A percentile compares a stretch with the other conserved stretches of the same genome.
Evolutionary conservation across 768 basidiomycete species (phyloP).

Genomic region (Kwoniella botswanensis): DNA sequence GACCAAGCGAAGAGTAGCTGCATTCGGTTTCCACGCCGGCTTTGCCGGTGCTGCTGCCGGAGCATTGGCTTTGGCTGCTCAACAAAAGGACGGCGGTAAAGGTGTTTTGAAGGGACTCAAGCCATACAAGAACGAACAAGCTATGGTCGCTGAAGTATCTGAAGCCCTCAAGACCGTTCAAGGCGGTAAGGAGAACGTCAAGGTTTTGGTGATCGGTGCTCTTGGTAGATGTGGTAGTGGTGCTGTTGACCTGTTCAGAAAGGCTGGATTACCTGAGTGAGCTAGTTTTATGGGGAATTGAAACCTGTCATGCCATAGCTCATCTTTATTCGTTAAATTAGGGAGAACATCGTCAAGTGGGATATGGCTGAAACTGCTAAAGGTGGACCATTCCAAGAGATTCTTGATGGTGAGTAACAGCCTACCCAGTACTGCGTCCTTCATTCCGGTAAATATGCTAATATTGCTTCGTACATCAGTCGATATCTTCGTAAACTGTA

Average conservation of each 20-base stretch:
- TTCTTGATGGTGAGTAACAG: slow-evolving; percentile 68
- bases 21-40: slow-evolving; percentile 97
- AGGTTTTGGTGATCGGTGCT: slow-evolving; percentile 92
- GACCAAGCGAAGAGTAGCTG: slow-evolving; percentile 85
- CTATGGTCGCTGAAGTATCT: slow-evolving; percentile 79
- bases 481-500: slow-evolving; percentile 99
- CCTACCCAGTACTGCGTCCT: not conserved
- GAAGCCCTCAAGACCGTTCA: slow-evolving; percentile 65
- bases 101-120: slow-evolving; percentile 68
- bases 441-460: not conserved
- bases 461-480: slow-evolving; percentile 60
- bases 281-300: slow-evolving; percentile 46
- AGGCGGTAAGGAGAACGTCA: slow-evolving; percentile 62
- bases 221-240: slow-evolving; percentile 93
- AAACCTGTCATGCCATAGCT: not conserved
- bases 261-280: slow-evolving; percentile 92
- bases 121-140: slow-evolving; percentile 81
- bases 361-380: slow-evolving; percentile 95
- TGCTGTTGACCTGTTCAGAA: slow-evolving; percentile 91
- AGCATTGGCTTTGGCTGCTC: slow-evolving; percentile 76
- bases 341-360: slow-evolving; percentile 95
- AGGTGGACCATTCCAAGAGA: slow-evolving; percentile 94
- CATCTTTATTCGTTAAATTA: slow-evolving; percentile 53
- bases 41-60: slow-evolving; percentile 91
- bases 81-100: slow-evolving; percentile 64